Conservation (phyloP, 345 rosid species). For the Populus deltoides region DNA sequence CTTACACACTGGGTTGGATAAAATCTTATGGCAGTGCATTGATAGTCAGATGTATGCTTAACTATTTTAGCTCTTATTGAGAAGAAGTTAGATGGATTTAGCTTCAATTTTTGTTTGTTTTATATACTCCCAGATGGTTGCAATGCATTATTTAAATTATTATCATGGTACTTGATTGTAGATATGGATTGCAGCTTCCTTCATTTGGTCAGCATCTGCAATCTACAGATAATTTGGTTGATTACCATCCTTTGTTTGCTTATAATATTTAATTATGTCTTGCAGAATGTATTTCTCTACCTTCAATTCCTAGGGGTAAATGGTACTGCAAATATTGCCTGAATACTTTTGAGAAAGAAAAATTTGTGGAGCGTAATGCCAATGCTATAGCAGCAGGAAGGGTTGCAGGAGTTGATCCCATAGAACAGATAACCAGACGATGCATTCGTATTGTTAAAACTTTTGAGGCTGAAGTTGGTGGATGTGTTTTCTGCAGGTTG, state of each 20-base stretch:
- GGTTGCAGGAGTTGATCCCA: conserved; percentile 84
- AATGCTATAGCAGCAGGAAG: conserved; percentile 93
- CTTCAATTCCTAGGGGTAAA: conserved; percentile 54
- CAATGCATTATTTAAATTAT: background rate
- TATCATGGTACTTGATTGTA: background rate
- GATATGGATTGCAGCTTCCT: background rate
- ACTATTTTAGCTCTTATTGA: background rate
- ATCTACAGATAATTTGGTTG: background rate
- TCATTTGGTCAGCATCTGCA: background rate
- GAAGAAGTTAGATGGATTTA: background rate
- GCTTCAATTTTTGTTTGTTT: background rate
- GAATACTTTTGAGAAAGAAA: conserved; percentile 60
- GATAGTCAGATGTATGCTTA: background rate
- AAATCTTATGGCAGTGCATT: background rate
- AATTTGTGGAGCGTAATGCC: conserved; percentile 59
- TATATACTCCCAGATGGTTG: background rate
- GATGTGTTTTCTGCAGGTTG: conserved; percentile 92
- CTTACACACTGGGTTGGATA: background rate
- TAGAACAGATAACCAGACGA: conserved; percentile 73
- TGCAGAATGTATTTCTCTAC: conserved; percentile 72
- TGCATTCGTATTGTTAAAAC: conserved; percentile 83
- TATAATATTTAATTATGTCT: background rate
- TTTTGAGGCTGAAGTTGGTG: conserved; percentile 59
- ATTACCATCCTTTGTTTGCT: conserved; percentile 4
- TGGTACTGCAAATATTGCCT: conserved; percentile 85